Evolutionary conservation across 2,329 filamentous ascomycete species (phyloP).

Genomic region (Teratosphaeria zuluensis): DNA sequence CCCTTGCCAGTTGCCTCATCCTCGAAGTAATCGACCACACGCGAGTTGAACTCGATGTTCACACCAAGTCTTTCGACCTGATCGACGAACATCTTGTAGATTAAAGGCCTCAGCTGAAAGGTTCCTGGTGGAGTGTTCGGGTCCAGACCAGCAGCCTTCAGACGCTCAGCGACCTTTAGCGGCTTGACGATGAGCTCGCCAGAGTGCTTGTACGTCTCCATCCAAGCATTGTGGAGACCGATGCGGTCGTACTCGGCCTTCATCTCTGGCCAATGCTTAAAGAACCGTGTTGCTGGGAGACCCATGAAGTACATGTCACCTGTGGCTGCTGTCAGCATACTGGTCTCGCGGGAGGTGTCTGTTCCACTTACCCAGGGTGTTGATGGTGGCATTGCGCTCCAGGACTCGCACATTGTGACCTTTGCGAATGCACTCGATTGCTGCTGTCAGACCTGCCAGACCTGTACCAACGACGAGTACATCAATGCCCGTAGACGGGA

Average conservation of each 20-base stretch:
- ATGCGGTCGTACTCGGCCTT: slow-evolving; percentile 42
- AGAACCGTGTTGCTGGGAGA: slow-evolving; percentile 45
- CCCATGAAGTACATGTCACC: slow-evolving; percentile 55
- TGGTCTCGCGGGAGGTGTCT: neutral
- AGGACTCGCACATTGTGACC: slow-evolving; percentile 23
- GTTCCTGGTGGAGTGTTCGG: slow-evolving; percentile 43
- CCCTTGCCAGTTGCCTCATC: slow-evolving; percentile 11
- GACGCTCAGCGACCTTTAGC: slow-evolving; percentile 41
- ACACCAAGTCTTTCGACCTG: slow-evolving; percentile 39
- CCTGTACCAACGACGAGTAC: slow-evolving; percentile 24
- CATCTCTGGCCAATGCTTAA: slow-evolving; percentile 47
- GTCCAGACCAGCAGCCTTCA: slow-evolving; percentile 35
- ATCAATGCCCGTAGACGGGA: slow-evolving; percentile 29
- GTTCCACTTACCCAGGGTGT: slow-evolving; percentile 38
- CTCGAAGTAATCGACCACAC: slow-evolving; percentile 34
- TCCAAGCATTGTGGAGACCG: slow-evolving; percentile 46
- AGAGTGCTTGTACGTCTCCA: slow-evolving; percentile 46
- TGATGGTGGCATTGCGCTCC: slow-evolving; percentile 36
- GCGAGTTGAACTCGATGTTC: slow-evolving; percentile 32
- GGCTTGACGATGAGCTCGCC: slow-evolving; percentile 41
- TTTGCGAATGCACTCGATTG: slow-evolving; percentile 24
- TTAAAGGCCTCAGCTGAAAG: slow-evolving; percentile 47
- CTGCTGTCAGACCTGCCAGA: slow-evolving; percentile 21
- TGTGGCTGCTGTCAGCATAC: slow-evolving; percentile 10
- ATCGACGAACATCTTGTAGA: slow-evolving; percentile 46